Conservation (phyloP, 1,139 yeast species). For the Saccharomyces hybrid region DNA sequence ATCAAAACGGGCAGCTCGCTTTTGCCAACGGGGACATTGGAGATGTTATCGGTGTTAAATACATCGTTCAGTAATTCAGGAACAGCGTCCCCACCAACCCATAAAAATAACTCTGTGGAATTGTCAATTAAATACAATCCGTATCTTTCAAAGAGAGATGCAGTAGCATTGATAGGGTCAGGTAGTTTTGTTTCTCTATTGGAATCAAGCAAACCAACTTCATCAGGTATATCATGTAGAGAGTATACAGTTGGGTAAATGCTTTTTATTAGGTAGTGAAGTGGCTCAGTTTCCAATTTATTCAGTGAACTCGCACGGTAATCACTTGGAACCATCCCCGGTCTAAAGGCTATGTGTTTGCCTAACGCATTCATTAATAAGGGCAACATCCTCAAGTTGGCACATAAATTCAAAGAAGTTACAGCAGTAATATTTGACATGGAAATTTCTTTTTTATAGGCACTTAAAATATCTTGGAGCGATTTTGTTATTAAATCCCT, state of each 20-base stretch:
- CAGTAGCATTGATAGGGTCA: conserved; percentile 75
- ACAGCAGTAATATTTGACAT: conserved; percentile 85
- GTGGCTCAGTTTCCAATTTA: conserved; percentile 72
- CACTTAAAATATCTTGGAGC: conserved; percentile 64
- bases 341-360: conserved; percentile 78
- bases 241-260: conserved; percentile 86
- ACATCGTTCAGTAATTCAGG: conserved; percentile 83
- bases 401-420: conserved; percentile 78
- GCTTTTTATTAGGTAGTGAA: conserved; percentile 69
- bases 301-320: conserved; percentile 88
- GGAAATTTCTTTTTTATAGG: conserved; percentile 83
- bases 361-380: conserved; percentile 72
- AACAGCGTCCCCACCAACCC: conserved; percentile 95
- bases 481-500: conserved; percentile 65
- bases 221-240: conserved; percentile 87
- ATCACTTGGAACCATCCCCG: conserved; percentile 85
- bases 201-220: conserved; percentile 76
- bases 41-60: conserved; percentile 69
- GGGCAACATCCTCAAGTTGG: conserved; percentile 91
- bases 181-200: conserved; percentile 73
- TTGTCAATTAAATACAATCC: conserved; percentile 90
- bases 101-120: conserved; percentile 81
- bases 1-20: conserved; percentile 78
- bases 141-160: conserved; percentile 68
- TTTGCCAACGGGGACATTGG: conserved; percentile 75